A percentile compares a stretch with the other conserved stretches of the same genome.
phyloP scores from a whole-genome alignment of 495 filamentous ascomycete species.

The Viridothelium virens region DNA sequence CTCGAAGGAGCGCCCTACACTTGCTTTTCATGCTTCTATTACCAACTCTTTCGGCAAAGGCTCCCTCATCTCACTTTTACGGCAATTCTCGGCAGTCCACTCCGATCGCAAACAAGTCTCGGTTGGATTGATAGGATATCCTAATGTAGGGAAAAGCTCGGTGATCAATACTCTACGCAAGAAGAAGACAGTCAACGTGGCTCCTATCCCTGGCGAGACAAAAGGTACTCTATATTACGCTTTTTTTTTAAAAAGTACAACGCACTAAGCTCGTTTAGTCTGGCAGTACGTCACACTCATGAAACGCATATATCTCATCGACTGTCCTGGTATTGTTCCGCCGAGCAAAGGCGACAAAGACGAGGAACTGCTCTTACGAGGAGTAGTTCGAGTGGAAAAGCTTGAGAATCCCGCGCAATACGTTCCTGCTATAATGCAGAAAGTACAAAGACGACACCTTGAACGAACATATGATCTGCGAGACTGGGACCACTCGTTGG shows the following conservation, averaged over 20 bases:
- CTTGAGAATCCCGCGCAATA: constrained; percentile 95
- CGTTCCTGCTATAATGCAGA: constrained; percentile 70
- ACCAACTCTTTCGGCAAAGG: constrained; percentile 63
- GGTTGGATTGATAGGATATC: constrained; percentile 39
- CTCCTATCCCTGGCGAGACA: constrained; percentile 92
- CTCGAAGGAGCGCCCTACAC: constrained; percentile 81
- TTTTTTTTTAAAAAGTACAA: too few species aligned
- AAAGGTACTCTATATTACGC: constrained; percentile 40
- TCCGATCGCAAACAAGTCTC: constrained; percentile 73
- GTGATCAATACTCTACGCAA: constrained; percentile 50
- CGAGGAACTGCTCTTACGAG: constrained; percentile 82
- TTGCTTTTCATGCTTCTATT: constrained; percentile 86
- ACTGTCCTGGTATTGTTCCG: constrained; percentile 93
- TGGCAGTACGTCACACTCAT: constrained; percentile 98
- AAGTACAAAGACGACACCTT: constrained; percentile 76
- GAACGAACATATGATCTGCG: constrained; percentile 87
- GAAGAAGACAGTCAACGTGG: constrained; percentile 88
- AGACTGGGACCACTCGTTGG: constrained; percentile 58
- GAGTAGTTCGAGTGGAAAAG: constrained; percentile 89
- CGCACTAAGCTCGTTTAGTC: constrained; percentile 34
- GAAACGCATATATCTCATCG: constrained; percentile 94
- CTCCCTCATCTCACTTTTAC: constrained; percentile 35
- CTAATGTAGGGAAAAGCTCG: constrained; percentile 38
- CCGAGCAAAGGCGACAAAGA: constrained; percentile 72
- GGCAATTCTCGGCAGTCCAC: constrained; percentile 92